phyloP scores from a whole-genome alignment of 1,284 basidiomycete genomes.

The Boletus mariae region DNA sequence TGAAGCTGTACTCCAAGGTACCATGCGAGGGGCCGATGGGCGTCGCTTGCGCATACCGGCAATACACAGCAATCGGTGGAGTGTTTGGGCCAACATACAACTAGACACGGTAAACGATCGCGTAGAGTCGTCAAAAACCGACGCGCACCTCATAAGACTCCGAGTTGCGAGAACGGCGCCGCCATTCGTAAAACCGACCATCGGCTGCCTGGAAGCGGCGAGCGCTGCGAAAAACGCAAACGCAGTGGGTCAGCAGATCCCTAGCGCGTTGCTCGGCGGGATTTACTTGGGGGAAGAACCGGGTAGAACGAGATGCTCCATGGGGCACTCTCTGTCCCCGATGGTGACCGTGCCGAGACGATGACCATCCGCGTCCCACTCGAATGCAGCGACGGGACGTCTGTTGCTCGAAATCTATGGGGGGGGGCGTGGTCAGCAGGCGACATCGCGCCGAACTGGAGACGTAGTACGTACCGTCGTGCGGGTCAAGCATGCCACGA shows the following conservation, averaged over 20 bases:
- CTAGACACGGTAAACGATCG: slow-evolving; percentile 30
- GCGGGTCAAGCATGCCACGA: slow-evolving; percentile 31
- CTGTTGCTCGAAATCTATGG: slow-evolving; percentile 46
- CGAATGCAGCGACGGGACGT: slow-evolving; percentile 53
- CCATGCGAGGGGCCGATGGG: slow-evolving; percentile 61
- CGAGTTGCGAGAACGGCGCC: slow-evolving; percentile 43
- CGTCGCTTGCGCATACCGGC: slow-evolving; percentile 48
- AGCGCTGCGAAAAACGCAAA: slow-evolving; percentile 38
- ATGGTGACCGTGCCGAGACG: slow-evolving; percentile 57
- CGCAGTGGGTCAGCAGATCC: slow-evolving; percentile 6
- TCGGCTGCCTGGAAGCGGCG: slow-evolving; percentile 56
- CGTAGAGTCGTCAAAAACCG: neutral
- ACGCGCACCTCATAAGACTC: slow-evolving; percentile 49
- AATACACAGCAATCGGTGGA: slow-evolving; percentile 53
- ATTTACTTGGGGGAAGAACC: slow-evolving; percentile 48
- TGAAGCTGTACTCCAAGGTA: slow-evolving; percentile 59
- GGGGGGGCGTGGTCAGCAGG: too few relatives aligned
- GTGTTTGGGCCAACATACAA: slow-evolving; percentile 43
- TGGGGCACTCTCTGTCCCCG: slow-evolving; percentile 51
- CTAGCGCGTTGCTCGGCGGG: too few relatives aligned
- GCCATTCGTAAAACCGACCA: slow-evolving; percentile 59
- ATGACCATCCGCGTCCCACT: slow-evolving; percentile 53
- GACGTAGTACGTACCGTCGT: slow-evolving; percentile 46
- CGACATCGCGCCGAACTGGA: too few relatives aligned
- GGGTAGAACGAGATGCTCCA: slow-evolving; percentile 57